A percentile compares a stretch with the other conserved stretches of the same genome.
Evolutionary conservation across 177 flowering plant genomes (phyloP).

Genomic region (Vitis hybrid): DNA sequence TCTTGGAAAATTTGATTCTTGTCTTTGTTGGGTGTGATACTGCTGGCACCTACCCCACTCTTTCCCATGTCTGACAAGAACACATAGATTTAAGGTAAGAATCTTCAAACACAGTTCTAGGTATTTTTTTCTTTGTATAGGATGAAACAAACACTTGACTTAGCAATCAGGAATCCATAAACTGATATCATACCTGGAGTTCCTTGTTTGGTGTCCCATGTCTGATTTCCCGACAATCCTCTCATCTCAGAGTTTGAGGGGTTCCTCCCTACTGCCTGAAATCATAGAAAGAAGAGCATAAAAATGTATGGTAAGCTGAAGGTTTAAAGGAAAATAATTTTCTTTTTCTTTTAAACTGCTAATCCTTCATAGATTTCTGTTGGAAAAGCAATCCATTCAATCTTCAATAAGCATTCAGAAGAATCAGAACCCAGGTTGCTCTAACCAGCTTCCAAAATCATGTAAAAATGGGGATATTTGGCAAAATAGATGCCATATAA

Average conservation of each 20-base stretch:
- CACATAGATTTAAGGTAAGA: background rate
- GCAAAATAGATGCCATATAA: no score
- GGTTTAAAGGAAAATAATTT: no score
- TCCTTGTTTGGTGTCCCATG: slow-evolving; percentile 36
- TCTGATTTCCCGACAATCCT: slow-evolving; percentile 30
- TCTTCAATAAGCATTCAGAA: no score
- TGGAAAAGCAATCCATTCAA: no score
- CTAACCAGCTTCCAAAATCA: no score
- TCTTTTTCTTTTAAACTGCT: no score
- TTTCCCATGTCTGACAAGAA: slow-evolving; percentile 17
- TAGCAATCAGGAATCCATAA: background rate
- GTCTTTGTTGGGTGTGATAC: slow-evolving; percentile 25
- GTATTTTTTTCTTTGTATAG: no score
- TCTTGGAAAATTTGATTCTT: slow-evolving; percentile 29
- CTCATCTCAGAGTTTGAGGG: slow-evolving; percentile 26
- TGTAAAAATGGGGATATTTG: no score
- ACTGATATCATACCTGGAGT: slow-evolving; percentile 25
- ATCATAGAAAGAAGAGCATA: background rate
- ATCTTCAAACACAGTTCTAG: background rate
- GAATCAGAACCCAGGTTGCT: no score
- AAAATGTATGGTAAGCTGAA: background rate
- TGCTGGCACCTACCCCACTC: slow-evolving; percentile 16
- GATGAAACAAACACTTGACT: background rate
- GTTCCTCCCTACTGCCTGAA: slow-evolving; percentile 39
- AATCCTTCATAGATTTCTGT: no score